Conservation (phyloP, 805 yeast genomes). For the Lachancea cidri region DNA sequence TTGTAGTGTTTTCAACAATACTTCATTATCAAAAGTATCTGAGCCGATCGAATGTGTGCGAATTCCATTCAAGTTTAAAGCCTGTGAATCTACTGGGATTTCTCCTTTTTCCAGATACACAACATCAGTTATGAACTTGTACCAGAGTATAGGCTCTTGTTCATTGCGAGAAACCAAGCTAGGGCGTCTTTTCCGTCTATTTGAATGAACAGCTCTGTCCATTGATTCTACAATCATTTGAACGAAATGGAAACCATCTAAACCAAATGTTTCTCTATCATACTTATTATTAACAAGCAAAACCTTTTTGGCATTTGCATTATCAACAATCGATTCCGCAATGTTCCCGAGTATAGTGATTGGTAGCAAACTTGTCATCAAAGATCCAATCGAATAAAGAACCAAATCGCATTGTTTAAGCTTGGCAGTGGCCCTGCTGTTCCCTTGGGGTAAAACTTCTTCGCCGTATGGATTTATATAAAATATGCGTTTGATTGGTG, state of each 20-base stretch:
- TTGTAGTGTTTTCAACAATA: slow-evolving; percentile 14
- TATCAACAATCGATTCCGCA: slow-evolving; percentile 49
- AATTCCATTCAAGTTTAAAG: slow-evolving; percentile 41
- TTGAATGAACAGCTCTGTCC: slow-evolving; percentile 19
- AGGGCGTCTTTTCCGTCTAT: slow-evolving; percentile 16
- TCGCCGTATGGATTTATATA: slow-evolving; percentile 86
- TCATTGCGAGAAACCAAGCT: slow-evolving; percentile 6
- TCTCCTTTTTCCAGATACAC: slow-evolving; percentile 48
- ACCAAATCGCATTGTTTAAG: slow-evolving; percentile 49
- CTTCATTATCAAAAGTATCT: slow-evolving; percentile 20
- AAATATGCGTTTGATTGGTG: slow-evolving; percentile 68
- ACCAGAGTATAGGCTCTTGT: slow-evolving; percentile 33
- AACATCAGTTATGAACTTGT: slow-evolving; percentile 56
- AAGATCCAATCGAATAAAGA: slow-evolving; percentile 78
- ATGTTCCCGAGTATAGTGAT: slow-evolving; percentile 68
- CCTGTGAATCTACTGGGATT: slow-evolving; percentile 43
- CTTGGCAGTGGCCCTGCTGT: slow-evolving; percentile 50
- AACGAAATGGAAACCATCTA: slow-evolving; percentile 57
- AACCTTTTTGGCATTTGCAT: slow-evolving; percentile 39
- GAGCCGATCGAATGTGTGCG: slow-evolving; percentile 36
- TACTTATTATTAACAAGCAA: slow-evolving; percentile 65
- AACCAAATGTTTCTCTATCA: slow-evolving; percentile 76
- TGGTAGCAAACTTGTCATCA: slow-evolving; percentile 85
- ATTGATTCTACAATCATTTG: slow-evolving; percentile 41
- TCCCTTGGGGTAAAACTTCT: slow-evolving; percentile 74